These are phyloP conservation scores for Auxenochlorella protothecoides DNA, from an alignment of 139 green algal genomes.

Conservation along the genomic window DNA sequence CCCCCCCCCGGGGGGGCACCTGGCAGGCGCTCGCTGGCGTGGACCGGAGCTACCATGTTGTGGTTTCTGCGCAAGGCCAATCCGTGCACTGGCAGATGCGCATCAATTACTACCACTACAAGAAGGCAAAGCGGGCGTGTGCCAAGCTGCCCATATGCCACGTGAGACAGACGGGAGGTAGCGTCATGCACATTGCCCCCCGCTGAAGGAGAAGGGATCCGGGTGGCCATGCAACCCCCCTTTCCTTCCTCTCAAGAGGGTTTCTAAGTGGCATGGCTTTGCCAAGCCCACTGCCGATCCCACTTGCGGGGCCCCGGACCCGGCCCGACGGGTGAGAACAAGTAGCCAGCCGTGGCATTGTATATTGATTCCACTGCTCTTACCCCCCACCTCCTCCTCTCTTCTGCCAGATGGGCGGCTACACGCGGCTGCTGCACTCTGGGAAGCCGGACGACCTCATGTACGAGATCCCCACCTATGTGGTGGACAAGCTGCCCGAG, in stretches of 20 bases:
- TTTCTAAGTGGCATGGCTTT: not conserved
- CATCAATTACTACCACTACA: constrained; percentile 16
- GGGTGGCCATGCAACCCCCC: too few relatives aligned
- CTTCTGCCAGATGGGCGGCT: constrained; percentile 67
- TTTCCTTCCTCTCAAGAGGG: too few relatives aligned
- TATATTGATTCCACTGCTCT: too few relatives aligned
- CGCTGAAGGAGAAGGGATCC: too few relatives aligned
- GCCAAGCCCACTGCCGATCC: constrained; percentile 35
- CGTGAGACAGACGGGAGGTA: too few relatives aligned
- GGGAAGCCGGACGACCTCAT: constrained; percentile 73
- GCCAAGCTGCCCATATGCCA: too few relatives aligned
- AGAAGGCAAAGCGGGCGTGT: constrained; percentile 24
- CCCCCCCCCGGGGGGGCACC: not conserved
- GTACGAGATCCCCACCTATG: constrained; percentile 81
- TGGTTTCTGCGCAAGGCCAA: constrained; percentile 56
- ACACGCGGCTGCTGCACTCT: constrained; percentile 84
- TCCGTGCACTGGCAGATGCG: constrained; percentile 58
- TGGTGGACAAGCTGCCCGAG: constrained; percentile 61
- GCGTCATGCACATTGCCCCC: too few relatives aligned
- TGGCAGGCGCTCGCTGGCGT: too few relatives aligned
- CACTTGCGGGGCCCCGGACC: too few relatives aligned
- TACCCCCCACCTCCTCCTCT: too few relatives aligned
- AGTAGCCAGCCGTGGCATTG: too few relatives aligned
- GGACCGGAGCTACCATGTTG: constrained; percentile 46
- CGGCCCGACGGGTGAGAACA: too few relatives aligned